A percentile compares a stretch with the other conserved stretches of the same genome.
These are phyloP conservation scores for Hippophae tibetana DNA, from an alignment of 306 rosid species.

Conservation along the genomic window DNA sequence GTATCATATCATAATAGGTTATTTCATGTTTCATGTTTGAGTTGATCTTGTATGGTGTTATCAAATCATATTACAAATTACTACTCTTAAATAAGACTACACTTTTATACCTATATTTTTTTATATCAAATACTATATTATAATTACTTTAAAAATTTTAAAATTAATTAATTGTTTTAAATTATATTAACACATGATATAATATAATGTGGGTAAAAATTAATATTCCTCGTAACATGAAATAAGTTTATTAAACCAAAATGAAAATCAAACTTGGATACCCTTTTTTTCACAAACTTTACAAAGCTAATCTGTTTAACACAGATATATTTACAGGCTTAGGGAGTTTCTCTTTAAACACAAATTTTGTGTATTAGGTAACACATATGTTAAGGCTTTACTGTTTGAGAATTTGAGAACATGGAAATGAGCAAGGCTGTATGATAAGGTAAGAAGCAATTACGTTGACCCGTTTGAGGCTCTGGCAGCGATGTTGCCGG, in stretches of 20 bases:
- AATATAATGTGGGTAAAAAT: too few species aligned
- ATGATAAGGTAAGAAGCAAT: constrained; percentile 16
- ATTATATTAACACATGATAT: too few species aligned
- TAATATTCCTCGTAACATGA: too few species aligned
- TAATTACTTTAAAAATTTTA: too few species aligned
- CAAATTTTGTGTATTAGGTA: background rate
- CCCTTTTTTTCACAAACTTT: constrained; percentile 28
- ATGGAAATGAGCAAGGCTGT: constrained; percentile 8
- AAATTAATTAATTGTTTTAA: too few species aligned
- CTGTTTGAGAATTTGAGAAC: constrained; percentile 15
- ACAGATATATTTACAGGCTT: constrained; percentile 44
- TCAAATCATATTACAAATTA: too few species aligned
- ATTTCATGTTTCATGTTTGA: too few species aligned
- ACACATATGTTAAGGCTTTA: background rate
- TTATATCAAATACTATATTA: too few species aligned
- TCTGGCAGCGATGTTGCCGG: constrained; percentile 54
- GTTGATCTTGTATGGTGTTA: too few species aligned
- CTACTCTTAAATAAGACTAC: too few species aligned
- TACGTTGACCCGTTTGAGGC: constrained; percentile 29
- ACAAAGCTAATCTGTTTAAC: constrained; percentile 31
- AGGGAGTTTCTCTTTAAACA: background rate
- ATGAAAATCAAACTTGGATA: constrained; percentile 17
- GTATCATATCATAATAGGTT: too few species aligned
- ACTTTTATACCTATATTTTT: too few species aligned
- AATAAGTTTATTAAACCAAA: background rate